Evolutionary conservation across 2,329 filamentous ascomycete species (phyloP).

Genomic region (Ophiostoma quercus): DNA sequence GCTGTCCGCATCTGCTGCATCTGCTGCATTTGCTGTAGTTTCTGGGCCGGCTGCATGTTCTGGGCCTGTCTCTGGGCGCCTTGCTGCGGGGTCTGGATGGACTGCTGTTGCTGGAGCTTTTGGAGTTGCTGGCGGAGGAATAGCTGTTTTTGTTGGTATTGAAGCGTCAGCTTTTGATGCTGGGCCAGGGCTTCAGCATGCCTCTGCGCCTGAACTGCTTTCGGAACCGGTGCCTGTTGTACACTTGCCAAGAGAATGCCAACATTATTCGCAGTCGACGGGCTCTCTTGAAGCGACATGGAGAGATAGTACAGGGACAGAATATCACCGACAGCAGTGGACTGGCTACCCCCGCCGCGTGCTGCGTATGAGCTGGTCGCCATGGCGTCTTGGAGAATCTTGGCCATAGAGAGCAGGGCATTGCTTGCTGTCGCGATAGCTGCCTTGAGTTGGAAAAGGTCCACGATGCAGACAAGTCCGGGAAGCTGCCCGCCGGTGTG

Average conservation of each 20-base stretch:
- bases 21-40: conserved; percentile 16
- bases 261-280: conserved; percentile 96
- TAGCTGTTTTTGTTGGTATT: neutral
- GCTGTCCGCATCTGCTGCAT: neutral
- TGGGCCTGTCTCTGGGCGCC: neutral
- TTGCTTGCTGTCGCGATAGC: conserved; percentile 94
- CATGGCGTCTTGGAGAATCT: conserved; percentile 96
- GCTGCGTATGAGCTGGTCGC: conserved; percentile 59
- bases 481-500: conserved; percentile 67
- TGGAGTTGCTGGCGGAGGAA: conserved; percentile 6
- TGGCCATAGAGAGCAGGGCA: conserved; percentile 85
- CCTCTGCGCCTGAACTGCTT: neutral
- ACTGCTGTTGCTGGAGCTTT: neutral
- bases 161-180: conserved; percentile 7
- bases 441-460: conserved; percentile 67
- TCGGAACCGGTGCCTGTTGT: conserved; percentile 53
- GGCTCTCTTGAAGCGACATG: conserved; percentile 86
- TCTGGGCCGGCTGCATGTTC: neutral
- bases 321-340: conserved; percentile 82
- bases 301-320: conserved; percentile 93
- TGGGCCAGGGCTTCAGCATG: neutral
- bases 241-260: conserved; percentile 94
- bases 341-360: conserved; percentile 50
- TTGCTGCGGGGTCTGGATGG: neutral
- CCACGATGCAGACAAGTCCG: conserved; percentile 66